Percentiles rank a stretch among this genome's conserved stretches.
phyloP scores from a whole-genome alignment of 2,329 filamentous ascomycete species.

The Aureobasidium uvarum region DNA sequence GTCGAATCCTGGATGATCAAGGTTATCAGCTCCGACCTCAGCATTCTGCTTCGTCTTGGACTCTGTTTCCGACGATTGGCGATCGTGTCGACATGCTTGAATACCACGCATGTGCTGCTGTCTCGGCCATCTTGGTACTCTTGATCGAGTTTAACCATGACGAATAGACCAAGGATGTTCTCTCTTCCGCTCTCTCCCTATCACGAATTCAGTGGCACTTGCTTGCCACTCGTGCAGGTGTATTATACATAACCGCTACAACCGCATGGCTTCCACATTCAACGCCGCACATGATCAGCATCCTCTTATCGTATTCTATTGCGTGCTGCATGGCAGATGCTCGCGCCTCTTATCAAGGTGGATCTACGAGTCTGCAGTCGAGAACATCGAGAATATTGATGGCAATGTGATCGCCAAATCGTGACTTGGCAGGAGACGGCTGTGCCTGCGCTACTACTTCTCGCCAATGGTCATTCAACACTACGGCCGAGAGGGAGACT shows the following conservation, averaged over 20 bases:
- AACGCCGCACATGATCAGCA: slow-evolving; percentile 9
- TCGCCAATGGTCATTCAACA: background rate
- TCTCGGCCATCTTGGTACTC: background rate
- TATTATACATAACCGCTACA: background rate
- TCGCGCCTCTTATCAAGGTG: slow-evolving; percentile 7
- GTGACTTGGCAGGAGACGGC: slow-evolving; percentile 13
- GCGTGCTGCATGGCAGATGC: background rate
- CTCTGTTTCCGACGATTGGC: background rate
- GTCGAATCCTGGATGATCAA: background rate
- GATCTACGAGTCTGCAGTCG: background rate
- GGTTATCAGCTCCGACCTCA: background rate
- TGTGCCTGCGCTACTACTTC: background rate
- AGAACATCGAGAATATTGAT: background rate
- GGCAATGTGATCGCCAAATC: background rate
- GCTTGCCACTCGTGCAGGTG: background rate
- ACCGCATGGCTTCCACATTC: slow-evolving; percentile 5
- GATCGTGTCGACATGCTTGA: background rate
- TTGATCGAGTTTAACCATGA: background rate
- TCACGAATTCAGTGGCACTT: background rate
- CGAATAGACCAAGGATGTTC: background rate
- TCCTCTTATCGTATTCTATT: background rate
- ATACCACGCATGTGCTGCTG: background rate
- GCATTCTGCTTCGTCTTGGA: background rate
- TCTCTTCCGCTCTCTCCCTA: background rate
- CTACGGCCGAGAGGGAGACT: slow-evolving; percentile 2